Evolutionary conservation across 2,329 filamentous ascomycete genomes (phyloP).

Genomic region (Fusarium nodosum): DNA sequence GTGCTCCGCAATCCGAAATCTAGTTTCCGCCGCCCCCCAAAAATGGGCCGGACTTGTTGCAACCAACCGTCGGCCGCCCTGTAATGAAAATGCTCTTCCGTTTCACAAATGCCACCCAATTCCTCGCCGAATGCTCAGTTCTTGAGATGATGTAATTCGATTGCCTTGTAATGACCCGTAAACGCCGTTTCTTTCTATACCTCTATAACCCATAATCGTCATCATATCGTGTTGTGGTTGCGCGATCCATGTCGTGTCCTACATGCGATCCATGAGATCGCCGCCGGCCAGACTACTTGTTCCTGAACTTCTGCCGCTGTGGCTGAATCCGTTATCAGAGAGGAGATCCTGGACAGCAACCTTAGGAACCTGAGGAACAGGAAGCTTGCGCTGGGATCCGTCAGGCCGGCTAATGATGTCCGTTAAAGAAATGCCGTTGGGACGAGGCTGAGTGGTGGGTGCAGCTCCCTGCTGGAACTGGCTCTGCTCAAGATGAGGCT

Average conservation of each 20-base stretch:
- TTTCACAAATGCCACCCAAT: conserved; percentile 48
- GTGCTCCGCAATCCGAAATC: conserved; percentile 50
- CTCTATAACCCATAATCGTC: conserved; percentile 57
- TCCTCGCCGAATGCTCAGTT: conserved; percentile 46
- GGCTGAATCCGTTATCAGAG: conserved; percentile 74
- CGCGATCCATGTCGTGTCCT: conserved; percentile 48
- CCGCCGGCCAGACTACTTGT: conserved; percentile 82
- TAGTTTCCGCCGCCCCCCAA: conserved; percentile 46
- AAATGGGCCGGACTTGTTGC: conserved; percentile 24
- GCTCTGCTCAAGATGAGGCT: conserved; percentile 65
- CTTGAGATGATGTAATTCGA: conserved; percentile 46
- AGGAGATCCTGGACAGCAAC: conserved; percentile 89
- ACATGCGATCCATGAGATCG: conserved; percentile 72
- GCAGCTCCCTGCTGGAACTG: conserved; percentile 62
- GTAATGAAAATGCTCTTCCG: conserved; percentile 41
- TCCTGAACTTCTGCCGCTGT: conserved; percentile 82
- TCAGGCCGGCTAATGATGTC: conserved; percentile 95
- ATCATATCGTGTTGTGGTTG: conserved; percentile 57
- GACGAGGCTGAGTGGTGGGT: conserved; percentile 64
- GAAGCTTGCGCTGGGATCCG: conserved; percentile 89
- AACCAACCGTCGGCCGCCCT: conserved; percentile 25
- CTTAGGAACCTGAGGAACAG: conserved; percentile 90
- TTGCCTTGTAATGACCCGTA: conserved; percentile 49
- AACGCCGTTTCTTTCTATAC: conserved; percentile 59
- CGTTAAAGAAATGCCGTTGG: conserved; percentile 82